These are phyloP conservation scores for Alternaria infectoria DNA, from an alignment of 2,329 filamentous ascomycete genomes.

Conservation along the genomic window DNA sequence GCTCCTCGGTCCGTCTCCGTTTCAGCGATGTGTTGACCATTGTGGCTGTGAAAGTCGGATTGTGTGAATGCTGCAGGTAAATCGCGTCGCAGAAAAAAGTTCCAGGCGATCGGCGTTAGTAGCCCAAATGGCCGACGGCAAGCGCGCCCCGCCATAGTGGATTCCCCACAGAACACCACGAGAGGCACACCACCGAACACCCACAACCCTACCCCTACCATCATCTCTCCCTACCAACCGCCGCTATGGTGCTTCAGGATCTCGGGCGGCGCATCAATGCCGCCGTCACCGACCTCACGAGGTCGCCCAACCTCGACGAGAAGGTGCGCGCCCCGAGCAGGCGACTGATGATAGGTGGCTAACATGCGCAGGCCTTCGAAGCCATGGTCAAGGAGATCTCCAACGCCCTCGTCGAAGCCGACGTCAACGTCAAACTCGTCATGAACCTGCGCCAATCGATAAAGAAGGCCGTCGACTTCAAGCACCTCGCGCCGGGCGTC, in stretches of 20 bases:
- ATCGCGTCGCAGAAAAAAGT: constrained; percentile 30
- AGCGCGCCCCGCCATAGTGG: constrained; percentile 26
- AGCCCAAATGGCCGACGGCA: constrained; percentile 36
- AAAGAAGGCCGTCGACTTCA: constrained; percentile 89
- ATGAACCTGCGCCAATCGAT: constrained; percentile 92
- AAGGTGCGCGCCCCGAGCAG: constrained; percentile 65
- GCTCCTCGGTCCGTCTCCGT: constrained; percentile 67
- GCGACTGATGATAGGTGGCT: constrained; percentile 35
- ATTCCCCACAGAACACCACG: constrained; percentile 29
- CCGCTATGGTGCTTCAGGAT: constrained; percentile 94
- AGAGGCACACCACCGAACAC: constrained; percentile 15
- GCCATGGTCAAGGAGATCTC: constrained; percentile 98
- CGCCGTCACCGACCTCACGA: constrained; percentile 90
- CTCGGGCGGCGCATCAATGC: constrained; percentile 97
- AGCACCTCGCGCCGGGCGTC: constrained; percentile 84
- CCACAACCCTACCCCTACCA: constrained; percentile 4
- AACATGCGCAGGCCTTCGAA: constrained; percentile 79
- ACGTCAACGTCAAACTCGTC: constrained; percentile 96
- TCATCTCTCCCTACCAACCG: constrained; percentile 19
- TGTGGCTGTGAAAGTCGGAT: constrained; percentile 20
- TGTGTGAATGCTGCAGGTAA: constrained; percentile 4
- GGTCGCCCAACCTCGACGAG: constrained; percentile 92
- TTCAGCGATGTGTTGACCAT: constrained; percentile 53
- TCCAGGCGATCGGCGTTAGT: constrained; percentile 29
- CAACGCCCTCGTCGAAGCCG: constrained; percentile 91